Conservation (phyloP, 2,329 filamentous ascomycete species). For the Pseudopithomyces chartarum region DNA sequence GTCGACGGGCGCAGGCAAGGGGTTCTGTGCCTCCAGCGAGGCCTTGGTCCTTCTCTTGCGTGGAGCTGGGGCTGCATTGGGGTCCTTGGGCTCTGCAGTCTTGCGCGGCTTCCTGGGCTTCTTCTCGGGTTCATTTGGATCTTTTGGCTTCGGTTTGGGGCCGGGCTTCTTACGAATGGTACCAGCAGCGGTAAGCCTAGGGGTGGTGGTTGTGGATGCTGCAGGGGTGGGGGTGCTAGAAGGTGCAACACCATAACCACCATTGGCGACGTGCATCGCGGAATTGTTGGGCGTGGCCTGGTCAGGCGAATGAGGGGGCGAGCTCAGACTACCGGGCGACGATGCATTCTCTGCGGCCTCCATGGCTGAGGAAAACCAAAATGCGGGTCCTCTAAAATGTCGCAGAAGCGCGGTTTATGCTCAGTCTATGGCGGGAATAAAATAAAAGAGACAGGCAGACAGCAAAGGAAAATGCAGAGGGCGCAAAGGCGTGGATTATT, state of each 20-base stretch:
- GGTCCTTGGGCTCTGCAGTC: conserved; percentile 55
- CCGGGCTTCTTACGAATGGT: conserved; percentile 48
- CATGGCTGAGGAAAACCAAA: conserved; percentile 33
- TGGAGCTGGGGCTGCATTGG: conserved; percentile 48
- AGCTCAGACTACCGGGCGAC: conserved; percentile 44
- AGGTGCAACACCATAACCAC: conserved; percentile 37
- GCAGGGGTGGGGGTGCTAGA: conserved; percentile 38
- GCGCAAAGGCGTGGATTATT: conserved; percentile 1
- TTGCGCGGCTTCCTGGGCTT: conserved; percentile 53
- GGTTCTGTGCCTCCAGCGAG: conserved; percentile 39
- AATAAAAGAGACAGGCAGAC: not conserved
- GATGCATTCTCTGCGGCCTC: conserved; percentile 36
- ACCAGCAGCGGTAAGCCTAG: conserved; percentile 43
- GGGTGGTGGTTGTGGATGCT: conserved; percentile 34
- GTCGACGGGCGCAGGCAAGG: conserved; percentile 24
- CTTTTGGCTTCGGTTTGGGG: conserved; percentile 49
- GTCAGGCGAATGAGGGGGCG: conserved; percentile 45
- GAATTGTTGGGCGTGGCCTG: conserved; percentile 38
- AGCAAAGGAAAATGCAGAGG: not conserved
- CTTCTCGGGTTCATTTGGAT: conserved; percentile 46
- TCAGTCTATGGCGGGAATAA: conserved; percentile 2
- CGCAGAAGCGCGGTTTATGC: conserved; percentile 3
- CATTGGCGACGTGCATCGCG: conserved; percentile 33
- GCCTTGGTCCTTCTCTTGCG: conserved; percentile 57
- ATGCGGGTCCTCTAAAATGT: conserved; percentile 4